phyloP scores from a whole-genome alignment of 306 rosid species.

The Begonia peltatifolia region DNA sequence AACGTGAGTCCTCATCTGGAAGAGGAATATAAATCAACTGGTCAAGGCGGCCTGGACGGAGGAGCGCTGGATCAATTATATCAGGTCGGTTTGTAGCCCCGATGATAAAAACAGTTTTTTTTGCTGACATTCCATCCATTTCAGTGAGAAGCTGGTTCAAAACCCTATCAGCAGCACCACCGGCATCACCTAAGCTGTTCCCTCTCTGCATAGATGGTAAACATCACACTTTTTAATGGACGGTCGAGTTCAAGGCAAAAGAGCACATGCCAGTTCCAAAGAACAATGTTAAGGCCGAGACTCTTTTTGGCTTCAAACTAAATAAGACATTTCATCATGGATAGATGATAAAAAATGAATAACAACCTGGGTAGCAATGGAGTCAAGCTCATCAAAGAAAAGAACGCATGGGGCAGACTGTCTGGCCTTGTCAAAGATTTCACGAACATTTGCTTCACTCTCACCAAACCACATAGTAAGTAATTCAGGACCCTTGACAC shows the following conservation, averaged over 20 bases:
- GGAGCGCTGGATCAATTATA: constrained; percentile 89
- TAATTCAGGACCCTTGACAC: constrained; percentile 96
- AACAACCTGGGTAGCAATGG: constrained; percentile 92
- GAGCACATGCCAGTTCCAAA: no score
- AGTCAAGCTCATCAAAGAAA: constrained; percentile 96
- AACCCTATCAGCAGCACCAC: constrained; percentile 98
- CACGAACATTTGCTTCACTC: constrained; percentile 99
- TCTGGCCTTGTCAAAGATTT: constrained; percentile 97
- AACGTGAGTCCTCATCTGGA: constrained; percentile 90
- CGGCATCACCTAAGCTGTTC: constrained; percentile 92
- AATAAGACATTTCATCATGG: no score
- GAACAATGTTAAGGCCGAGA: not conserved
- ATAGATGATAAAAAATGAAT: not conserved
- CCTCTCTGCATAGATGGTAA: constrained; percentile 47
- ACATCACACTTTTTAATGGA: not conserved
- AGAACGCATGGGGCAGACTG: constrained; percentile 98
- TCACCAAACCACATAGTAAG: constrained; percentile 99
- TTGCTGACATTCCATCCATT: constrained; percentile 98
- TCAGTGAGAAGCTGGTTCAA: constrained; percentile 91
- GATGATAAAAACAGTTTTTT: constrained; percentile 89
- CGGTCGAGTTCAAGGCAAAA: constrained; percentile 3
- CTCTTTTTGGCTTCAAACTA: no score
- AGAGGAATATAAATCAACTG: constrained; percentile 95
- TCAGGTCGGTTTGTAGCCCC: constrained; percentile 98
- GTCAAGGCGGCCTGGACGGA: constrained; percentile 97